phyloP scores from a whole-genome alignment of 352 stramenopile species.

The Phytophthora fragariaefolia region DNA sequence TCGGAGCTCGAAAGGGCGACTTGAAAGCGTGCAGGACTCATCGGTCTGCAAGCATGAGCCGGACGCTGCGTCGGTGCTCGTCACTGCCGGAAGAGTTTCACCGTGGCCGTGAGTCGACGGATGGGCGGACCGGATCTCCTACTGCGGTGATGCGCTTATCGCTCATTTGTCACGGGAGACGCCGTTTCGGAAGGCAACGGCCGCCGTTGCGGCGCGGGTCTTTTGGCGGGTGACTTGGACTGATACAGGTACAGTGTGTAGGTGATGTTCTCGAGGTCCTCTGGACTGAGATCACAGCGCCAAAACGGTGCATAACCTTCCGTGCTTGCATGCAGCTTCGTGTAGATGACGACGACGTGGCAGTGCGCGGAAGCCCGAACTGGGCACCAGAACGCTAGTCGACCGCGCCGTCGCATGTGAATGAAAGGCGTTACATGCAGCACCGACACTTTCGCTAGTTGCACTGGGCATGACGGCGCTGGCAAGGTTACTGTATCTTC shows the following conservation, averaged over 20 bases:
- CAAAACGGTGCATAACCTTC: no score
- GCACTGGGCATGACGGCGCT: neutral
- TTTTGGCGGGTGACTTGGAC: no score
- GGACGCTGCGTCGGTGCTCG: constrained; percentile 19
- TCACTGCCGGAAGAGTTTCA: constrained; percentile 3
- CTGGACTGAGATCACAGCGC: no score
- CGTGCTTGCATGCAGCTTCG: no score
- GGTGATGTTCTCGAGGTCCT: no score
- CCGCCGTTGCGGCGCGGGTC: no score
- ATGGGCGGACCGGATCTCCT: constrained; percentile 13
- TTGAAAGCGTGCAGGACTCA: neutral
- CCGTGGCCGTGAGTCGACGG: neutral
- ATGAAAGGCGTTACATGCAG: neutral
- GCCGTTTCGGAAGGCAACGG: no score
- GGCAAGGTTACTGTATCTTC: neutral
- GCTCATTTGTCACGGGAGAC: neutral
- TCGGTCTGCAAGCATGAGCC: neutral
- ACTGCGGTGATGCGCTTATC: constrained; percentile 6
- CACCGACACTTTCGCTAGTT: constrained; percentile 5
- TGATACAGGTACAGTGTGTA: no score
- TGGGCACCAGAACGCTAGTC: neutral
- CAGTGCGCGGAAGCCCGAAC: no score
- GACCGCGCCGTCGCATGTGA: neutral
- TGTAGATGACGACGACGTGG: neutral
- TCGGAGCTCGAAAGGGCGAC: neutral